These are phyloP conservation scores for Penicillium robsamsonii DNA, from an alignment of 495 filamentous ascomycete genomes.

Conservation along the genomic window DNA sequence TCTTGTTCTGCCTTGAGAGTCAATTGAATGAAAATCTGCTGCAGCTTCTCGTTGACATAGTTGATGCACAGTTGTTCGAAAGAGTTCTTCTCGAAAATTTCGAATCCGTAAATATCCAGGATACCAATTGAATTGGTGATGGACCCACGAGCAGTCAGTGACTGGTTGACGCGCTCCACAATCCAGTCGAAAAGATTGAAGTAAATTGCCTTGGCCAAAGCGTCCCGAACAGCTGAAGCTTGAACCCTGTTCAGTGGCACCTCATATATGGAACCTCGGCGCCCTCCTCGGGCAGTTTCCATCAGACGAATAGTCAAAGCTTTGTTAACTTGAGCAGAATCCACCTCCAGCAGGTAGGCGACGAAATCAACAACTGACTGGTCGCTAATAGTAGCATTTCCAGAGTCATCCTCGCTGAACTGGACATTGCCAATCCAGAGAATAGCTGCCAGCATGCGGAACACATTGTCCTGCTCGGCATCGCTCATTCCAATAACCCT, in stretches of 20 bases:
- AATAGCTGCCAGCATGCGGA: constrained; percentile 91
- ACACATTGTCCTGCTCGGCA: constrained; percentile 91
- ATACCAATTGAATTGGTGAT: constrained; percentile 89
- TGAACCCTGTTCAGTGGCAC: constrained; percentile 88
- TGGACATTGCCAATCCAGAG: constrained; percentile 93
- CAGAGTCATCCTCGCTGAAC: constrained; percentile 81
- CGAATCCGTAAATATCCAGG: constrained; percentile 98
- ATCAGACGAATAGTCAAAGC: constrained; percentile 86
- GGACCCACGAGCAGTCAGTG: constrained; percentile 73
- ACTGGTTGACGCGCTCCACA: constrained; percentile 86
- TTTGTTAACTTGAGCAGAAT: constrained; percentile 74
- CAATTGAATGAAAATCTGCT: constrained; percentile 99
- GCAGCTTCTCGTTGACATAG: constrained; percentile 99
- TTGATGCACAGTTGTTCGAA: constrained; percentile 99
- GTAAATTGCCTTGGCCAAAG: constrained; percentile 91
- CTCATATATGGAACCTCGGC: constrained; percentile 79
- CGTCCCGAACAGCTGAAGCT: constrained; percentile 90
- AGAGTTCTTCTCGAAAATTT: constrained; percentile 98
- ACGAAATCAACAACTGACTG: constrained; percentile 91
- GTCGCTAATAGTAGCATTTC: constrained; percentile 82
- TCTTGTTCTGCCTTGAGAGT: constrained; percentile 97
- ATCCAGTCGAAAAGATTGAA: constrained; percentile 99
- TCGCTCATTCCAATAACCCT: constrained; percentile 85
- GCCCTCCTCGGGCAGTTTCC: constrained; percentile 83
- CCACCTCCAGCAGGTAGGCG: constrained; percentile 89